These are phyloP conservation scores for Mycena sanguinolenta DNA, from an alignment of 768 basidiomycete genomes.

Conservation along the genomic window DNA sequence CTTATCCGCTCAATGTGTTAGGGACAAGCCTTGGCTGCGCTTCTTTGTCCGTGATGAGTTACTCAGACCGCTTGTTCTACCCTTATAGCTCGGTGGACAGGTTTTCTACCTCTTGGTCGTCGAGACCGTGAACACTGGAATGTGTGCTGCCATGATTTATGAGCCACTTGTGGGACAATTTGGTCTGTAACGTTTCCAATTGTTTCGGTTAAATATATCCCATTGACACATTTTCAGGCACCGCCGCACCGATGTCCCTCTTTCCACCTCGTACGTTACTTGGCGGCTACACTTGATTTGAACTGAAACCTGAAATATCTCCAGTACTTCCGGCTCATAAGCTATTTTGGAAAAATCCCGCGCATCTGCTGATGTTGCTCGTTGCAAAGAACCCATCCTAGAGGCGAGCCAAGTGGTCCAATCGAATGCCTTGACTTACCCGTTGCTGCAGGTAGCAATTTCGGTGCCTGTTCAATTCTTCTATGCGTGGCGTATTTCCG, in stretches of 20 bases:
- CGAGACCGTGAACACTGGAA: not conserved
- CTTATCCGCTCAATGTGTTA: not conserved
- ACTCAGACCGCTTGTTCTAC: not conserved
- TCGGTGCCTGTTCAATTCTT: slow-evolving; percentile 4
- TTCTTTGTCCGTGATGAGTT: not conserved
- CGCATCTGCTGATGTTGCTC: not conserved
- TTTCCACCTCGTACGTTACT: not conserved
- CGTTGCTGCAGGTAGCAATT: not conserved
- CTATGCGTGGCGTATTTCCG: not conserved
- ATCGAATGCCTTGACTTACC: not conserved
- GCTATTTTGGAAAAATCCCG: not conserved
- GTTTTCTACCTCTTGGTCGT: not conserved
- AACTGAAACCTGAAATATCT: no score
- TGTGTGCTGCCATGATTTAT: not conserved
- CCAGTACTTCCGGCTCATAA: not conserved
- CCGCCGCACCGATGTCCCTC: not conserved
- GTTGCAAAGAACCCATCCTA: not conserved
- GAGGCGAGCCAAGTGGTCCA: not conserved
- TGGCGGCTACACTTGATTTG: not conserved
- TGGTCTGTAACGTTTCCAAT: not conserved
- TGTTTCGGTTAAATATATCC: not conserved
- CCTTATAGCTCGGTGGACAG: not conserved
- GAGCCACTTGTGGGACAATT: not conserved
- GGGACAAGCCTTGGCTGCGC: slow-evolving; percentile 2
- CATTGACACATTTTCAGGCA: not conserved